Evolutionary conservation across 2,329 filamentous ascomycete species (phyloP), one percentile per base, ranked within the genome.

Genomic region (Botryotinia convoluta): DNA sequence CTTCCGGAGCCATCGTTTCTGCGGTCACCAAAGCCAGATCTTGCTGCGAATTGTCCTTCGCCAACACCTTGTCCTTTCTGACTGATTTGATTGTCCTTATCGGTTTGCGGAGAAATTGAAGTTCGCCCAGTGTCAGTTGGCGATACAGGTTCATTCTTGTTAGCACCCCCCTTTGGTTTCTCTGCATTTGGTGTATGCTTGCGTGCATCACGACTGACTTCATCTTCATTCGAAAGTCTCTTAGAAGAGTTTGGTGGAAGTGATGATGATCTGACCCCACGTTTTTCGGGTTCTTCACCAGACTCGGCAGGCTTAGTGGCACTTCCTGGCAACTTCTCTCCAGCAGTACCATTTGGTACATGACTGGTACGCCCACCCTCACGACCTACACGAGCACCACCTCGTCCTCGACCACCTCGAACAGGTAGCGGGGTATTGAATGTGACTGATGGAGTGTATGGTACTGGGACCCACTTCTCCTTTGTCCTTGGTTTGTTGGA

Each of bases 401-500:
- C 82, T 74, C 80, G 78, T 73, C 87, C 86, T 76, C 87, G 83
- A 74, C 88, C 86, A 77, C 87, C 87, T 80, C 89, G 87, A 72
- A 86, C 83, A n/a, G 91, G 90, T 59, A 97, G 82, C 42, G 92
- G 93, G 0, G 96, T 98, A 81, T 93, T 92, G 83, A 97, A 98
- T 73, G 91, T 91, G 67, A 96, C 94, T 22, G 90, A 92, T 14
- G 94, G 95, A 20, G 93, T 93, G 79, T 95, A 95, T 48, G 91
- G 89, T 73, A 98, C 89, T 1, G 90, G 88, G 74, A 93, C 90
- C 95, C 96, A 98, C 79, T 94, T 93, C 79, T 92, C 90, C 85
- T 97, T 97, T 73, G 88, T 86, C 75, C 88, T 85, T 22, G 85
- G 82, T 77, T 87, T 91, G 82, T 85, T 88, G 78, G 74, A 84